Evolutionary conservation across 306 rosid species (phyloP).

Genomic region (Pterocarpus santalinus): DNA sequence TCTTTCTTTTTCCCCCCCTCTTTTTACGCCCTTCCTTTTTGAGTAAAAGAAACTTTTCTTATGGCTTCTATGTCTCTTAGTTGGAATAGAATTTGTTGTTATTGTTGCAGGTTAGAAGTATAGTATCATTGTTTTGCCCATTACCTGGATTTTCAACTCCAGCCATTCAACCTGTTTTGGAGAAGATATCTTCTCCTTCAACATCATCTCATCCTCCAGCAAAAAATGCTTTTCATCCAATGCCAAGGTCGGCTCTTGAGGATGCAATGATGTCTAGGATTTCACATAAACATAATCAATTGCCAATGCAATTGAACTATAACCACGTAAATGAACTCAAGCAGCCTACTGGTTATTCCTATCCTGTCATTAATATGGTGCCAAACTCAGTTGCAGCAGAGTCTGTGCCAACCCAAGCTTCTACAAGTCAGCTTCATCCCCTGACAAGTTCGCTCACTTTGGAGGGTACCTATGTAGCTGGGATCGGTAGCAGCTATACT

Average conservation of each 20-base stretch:
- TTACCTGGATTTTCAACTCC: conserved; percentile 32
- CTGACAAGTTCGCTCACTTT: conserved; percentile 7
- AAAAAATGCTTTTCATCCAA: conserved; percentile 35
- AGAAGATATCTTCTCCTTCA: background rate
- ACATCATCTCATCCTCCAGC: conserved; percentile 14
- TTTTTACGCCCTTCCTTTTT: background rate
- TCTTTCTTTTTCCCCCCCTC: background rate
- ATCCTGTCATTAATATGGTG: conserved; percentile 11
- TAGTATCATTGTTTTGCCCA: conserved; percentile 53
- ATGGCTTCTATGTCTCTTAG: conserved; percentile 9
- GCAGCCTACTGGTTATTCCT: conserved; percentile 30
- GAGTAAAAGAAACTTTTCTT: background rate
- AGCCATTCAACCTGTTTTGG: conserved; percentile 32
- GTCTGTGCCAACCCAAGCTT: conserved; percentile 41
- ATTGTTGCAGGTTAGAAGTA: conserved; percentile 54
- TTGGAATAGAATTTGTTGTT: conserved; percentile 30
- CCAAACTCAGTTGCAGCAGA: conserved; percentile 35
- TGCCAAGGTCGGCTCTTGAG: conserved; percentile 26
- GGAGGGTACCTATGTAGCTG: conserved; percentile 41
- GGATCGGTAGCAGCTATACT: conserved; percentile 5
- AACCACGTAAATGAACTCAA: conserved; percentile 26
- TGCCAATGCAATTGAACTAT: conserved; percentile 39
- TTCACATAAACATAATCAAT: conserved; percentile 36
- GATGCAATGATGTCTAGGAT: conserved; percentile 32
- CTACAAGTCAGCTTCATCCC: conserved; percentile 43